Conservation (phyloP, 208 protist genomes). For the Borovskyia barvae region DNA sequence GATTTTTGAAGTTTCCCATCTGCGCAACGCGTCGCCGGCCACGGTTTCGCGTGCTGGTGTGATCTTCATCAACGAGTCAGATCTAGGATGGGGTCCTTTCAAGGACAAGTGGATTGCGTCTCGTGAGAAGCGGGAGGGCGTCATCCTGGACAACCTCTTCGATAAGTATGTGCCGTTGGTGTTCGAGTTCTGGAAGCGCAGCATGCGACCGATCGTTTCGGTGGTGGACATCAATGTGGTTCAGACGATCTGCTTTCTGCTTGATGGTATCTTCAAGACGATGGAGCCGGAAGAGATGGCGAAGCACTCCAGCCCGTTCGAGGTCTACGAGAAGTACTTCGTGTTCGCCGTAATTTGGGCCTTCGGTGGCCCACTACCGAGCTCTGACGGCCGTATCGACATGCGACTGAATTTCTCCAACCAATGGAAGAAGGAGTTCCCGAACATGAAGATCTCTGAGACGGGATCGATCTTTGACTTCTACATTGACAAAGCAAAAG, state of each 20-base stretch:
- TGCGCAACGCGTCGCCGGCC: conserved; percentile 97
- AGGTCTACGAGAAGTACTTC: conserved; percentile 97
- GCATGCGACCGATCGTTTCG: conserved; percentile 84
- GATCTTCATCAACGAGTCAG: conserved; percentile 97
- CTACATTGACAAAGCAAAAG: conserved; percentile 92
- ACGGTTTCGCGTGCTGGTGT: conserved; percentile 98
- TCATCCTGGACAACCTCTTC: conserved; percentile 95
- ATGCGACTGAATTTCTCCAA: conserved; percentile 95
- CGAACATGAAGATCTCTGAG: conserved; percentile 91
- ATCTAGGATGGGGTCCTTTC: conserved; percentile 97
- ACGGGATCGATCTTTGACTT: conserved; percentile 95
- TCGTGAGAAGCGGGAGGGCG: conserved; percentile 88
- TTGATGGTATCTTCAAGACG: conserved; percentile 93
- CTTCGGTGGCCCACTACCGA: conserved; percentile 94
- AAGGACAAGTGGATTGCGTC: conserved; percentile 95
- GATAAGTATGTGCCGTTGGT: conserved; percentile 96
- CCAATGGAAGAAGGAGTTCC: conserved; percentile 95
- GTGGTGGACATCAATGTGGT: conserved; percentile 95
- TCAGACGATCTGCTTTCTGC: conserved; percentile 95
- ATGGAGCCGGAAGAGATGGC: conserved; percentile 82
- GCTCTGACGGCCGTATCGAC: conserved; percentile 93
- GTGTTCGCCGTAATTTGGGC: conserved; percentile 97
- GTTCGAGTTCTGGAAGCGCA: conserved; percentile 93
- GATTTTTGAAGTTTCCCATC: conserved; percentile 97
- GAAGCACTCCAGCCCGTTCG: conserved; percentile 86